Conservation (phyloP, 2,329 filamentous ascomycete genomes). For the Sarocladiaceae sp. region DNA sequence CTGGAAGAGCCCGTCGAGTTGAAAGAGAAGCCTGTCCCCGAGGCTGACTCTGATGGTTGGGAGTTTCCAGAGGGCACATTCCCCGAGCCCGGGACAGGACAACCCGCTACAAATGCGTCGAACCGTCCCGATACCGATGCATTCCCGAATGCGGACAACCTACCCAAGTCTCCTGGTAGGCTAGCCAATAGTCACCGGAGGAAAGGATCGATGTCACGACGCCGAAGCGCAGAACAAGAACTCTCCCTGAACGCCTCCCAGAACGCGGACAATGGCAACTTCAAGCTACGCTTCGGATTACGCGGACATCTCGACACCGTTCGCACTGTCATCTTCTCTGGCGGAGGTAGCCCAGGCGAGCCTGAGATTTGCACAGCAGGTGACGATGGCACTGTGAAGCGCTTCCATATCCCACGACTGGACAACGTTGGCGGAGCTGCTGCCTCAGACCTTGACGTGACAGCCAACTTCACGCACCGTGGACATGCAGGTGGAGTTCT, state of each 20-base stretch:
- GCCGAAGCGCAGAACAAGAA: slow-evolving; percentile 66
- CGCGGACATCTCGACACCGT: slow-evolving; percentile 92
- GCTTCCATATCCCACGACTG: slow-evolving; percentile 90
- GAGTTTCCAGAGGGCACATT: slow-evolving; percentile 83
- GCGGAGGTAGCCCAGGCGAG: slow-evolving; percentile 89
- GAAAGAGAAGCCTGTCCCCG: slow-evolving; percentile 40
- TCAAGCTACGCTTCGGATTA: slow-evolving; percentile 90
- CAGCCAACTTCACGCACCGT: slow-evolving; percentile 90
- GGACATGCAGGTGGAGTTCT: slow-evolving; percentile 91
- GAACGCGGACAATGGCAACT: slow-evolving; percentile 68
- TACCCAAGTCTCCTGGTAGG: slow-evolving; percentile 75
- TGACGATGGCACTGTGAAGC: slow-evolving; percentile 93
- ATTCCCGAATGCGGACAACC: slow-evolving; percentile 77
- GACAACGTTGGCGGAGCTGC: slow-evolving; percentile 48
- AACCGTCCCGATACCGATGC: slow-evolving; percentile 80
- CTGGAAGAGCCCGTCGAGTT: slow-evolving; percentile 37
- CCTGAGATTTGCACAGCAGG: slow-evolving; percentile 95
- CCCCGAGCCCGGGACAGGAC: slow-evolving; percentile 46
- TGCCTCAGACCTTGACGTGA: slow-evolving; percentile 81
- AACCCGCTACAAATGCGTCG: slow-evolving; percentile 40
- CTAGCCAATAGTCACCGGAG: slow-evolving; percentile 67
- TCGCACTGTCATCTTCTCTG: slow-evolving; percentile 92
- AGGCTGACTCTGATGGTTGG: slow-evolving; percentile 70
- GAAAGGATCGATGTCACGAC: slow-evolving; percentile 71
- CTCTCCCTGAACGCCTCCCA: slow-evolving; percentile 46